Conservation (phyloP, 768 basidiomycete species). For the Paxillus rubicundulus region DNA sequence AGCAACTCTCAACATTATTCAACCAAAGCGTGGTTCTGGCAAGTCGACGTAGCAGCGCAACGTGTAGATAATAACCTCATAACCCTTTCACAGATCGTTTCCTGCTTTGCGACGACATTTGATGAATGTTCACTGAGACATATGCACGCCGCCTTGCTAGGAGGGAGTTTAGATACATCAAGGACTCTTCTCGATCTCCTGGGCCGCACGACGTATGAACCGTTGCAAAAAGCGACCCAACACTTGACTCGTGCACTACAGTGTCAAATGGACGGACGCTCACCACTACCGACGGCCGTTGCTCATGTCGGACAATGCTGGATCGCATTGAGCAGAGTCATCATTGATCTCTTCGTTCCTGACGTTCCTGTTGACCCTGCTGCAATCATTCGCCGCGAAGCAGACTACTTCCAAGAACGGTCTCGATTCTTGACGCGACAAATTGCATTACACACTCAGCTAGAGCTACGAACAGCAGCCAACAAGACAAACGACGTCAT, state of each 20-base stretch:
- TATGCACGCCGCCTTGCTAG: slow-evolving; percentile 6
- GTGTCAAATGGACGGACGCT: slow-evolving; percentile 12
- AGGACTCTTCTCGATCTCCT: slow-evolving; percentile 31
- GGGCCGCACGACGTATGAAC: slow-evolving; percentile 30
- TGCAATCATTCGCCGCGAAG: slow-evolving; percentile 50
- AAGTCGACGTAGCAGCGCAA: slow-evolving; percentile 11
- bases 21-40: slow-evolving; percentile 44
- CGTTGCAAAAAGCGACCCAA: slow-evolving; percentile 35
- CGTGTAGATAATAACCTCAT: slow-evolving; percentile 4
- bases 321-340: slow-evolving; percentile 55
- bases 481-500: slow-evolving; percentile 51
- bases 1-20: slow-evolving; percentile 42
- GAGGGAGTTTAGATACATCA: slow-evolving; percentile 18
- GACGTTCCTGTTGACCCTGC: slow-evolving; percentile 86
- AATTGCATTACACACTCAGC: slow-evolving; percentile 48
- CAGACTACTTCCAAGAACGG: slow-evolving; percentile 44
- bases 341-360: slow-evolving; percentile 77
- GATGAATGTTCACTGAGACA: slow-evolving; percentile 23
- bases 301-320: slow-evolving; percentile 48
- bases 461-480: slow-evolving; percentile 59
- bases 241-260: slow-evolving; percentile 29
- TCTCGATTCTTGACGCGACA: slow-evolving; percentile 43
- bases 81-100: slow-evolving; percentile 35
- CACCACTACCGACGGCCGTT: slow-evolving; percentile 25
- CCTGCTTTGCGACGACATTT: slow-evolving; percentile 44